Percentiles rank a stretch among this genome's conserved stretches.
Conservation (phyloP, 805 yeast species). For the Metschnikowia cerradonensis region DNA sequence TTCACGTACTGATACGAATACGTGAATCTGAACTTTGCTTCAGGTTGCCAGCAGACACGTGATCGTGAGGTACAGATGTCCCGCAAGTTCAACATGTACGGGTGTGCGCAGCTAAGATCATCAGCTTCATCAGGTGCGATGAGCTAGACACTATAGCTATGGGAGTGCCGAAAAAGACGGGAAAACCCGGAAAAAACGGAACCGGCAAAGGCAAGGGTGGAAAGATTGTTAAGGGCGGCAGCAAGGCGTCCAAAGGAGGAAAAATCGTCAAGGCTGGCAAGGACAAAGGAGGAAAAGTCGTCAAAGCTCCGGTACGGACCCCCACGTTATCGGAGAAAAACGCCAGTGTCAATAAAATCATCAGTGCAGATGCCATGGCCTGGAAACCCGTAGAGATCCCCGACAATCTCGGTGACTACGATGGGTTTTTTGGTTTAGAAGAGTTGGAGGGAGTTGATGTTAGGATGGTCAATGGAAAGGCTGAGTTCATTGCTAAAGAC, state of each 20-base stretch:
- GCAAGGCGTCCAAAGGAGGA: background rate
- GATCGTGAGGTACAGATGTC: too few relatives aligned
- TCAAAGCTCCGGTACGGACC: constrained; percentile 10
- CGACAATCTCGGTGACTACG: constrained; percentile 79
- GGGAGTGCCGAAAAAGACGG: background rate
- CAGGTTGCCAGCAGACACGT: too few relatives aligned
- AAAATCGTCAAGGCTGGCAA: background rate
- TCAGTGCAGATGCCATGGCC: constrained; percentile 47
- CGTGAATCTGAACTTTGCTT: too few relatives aligned
- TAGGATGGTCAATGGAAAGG: constrained; percentile 63
- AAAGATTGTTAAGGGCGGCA: background rate
- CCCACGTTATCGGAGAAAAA: constrained; percentile 30
- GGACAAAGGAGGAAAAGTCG: background rate
- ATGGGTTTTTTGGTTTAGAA: constrained; percentile 89
- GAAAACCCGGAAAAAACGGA: background rate
- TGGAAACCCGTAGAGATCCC: constrained; percentile 87
- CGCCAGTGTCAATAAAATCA: constrained; percentile 34
- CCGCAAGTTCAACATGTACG: too few relatives aligned
- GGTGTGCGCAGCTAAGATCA: too few relatives aligned
- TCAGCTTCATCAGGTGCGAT: too few relatives aligned
- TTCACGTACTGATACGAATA: too few relatives aligned
- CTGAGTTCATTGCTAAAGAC: constrained; percentile 46
- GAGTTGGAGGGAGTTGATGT: constrained; percentile 93
- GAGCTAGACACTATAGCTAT: too few relatives aligned
- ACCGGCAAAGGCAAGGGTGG: background rate